Evolutionary conservation across 345 rosid species (phyloP).

Genomic region (Rhodomyrtus tomentosa): DNA sequence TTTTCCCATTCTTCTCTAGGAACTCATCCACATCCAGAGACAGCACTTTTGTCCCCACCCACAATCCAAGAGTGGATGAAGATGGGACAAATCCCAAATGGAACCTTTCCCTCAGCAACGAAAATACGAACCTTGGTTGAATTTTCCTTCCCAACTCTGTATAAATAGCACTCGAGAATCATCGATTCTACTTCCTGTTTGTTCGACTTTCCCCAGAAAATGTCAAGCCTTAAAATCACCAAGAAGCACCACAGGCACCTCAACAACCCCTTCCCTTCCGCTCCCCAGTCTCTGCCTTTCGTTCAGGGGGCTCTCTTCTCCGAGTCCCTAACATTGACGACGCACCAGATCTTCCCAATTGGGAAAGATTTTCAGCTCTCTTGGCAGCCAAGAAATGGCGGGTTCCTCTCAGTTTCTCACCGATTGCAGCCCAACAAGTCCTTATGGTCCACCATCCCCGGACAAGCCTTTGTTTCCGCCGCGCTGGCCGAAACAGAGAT

Average conservation of each 20-base stretch:
- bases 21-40: not conserved
- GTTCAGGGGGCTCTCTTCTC: conserved; percentile 29
- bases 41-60: not conserved
- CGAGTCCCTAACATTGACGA: conserved; percentile 14
- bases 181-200: not conserved
- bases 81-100: not conserved
- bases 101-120: not conserved
- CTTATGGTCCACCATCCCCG: conserved; percentile 53
- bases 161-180: not conserved
- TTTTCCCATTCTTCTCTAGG: not conserved
- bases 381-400: conserved; percentile 40
- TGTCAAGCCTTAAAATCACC: conserved; percentile 31
- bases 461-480: conserved; percentile 50
- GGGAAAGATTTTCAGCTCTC: conserved; percentile 45
- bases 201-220: not conserved
- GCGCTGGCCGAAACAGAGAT: conserved; percentile 48
- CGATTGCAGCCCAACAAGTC: conserved; percentile 26
- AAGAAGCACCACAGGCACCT: conserved; percentile 49
- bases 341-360: conserved; percentile 18
- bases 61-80: not conserved
- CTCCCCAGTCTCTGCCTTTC: conserved; percentile 33
- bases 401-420: conserved; percentile 30
- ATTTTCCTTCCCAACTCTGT: not conserved
- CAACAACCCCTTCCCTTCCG: conserved; percentile 54
- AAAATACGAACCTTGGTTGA: not conserved